phyloP scores from a whole-genome alignment of 176 grass and related monocot species.

The Oryza longistaminata region DNA sequence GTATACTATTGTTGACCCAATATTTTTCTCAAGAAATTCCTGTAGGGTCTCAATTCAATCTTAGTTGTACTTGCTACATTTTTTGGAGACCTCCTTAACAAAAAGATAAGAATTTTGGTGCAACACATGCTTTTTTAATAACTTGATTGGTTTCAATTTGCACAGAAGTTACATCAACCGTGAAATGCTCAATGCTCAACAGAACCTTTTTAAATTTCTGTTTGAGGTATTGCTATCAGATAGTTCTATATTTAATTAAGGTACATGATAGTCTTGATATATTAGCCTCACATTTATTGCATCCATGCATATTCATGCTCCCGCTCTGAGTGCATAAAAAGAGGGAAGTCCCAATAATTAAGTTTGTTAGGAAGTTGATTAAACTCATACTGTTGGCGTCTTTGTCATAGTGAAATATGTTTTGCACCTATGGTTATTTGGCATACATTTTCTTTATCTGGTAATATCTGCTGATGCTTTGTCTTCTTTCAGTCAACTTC shows the following conservation, averaged over 20 bases:
- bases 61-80: conserved; percentile 21
- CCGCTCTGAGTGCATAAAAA: conserved; percentile 25
- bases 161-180: conserved; percentile 20
- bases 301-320: conserved; percentile 14
- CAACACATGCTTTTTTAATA: conserved; percentile 16
- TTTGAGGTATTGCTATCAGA: conserved; percentile 3
- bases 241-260: conserved; percentile 1
- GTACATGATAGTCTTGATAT: conserved; percentile 7
- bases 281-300: conserved; percentile 5
- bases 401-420: background rate
- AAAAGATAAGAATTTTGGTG: conserved; percentile 1
- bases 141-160: background rate
- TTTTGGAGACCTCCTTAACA: conserved; percentile 6
- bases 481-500: conserved; percentile 47
- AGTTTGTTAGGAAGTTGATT: background rate
- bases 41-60: background rate
- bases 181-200: background rate
- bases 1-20: background rate
- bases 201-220: background rate
- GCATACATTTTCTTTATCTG: background rate
- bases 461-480: conserved; percentile 29
- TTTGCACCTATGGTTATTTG: background rate
- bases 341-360: background rate
- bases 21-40: conserved; percentile 27
- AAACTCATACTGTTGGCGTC: background rate